Evolutionary conservation across 139 green algal genomes (phyloP).

Genomic region (Volvox reticuliferus): DNA sequence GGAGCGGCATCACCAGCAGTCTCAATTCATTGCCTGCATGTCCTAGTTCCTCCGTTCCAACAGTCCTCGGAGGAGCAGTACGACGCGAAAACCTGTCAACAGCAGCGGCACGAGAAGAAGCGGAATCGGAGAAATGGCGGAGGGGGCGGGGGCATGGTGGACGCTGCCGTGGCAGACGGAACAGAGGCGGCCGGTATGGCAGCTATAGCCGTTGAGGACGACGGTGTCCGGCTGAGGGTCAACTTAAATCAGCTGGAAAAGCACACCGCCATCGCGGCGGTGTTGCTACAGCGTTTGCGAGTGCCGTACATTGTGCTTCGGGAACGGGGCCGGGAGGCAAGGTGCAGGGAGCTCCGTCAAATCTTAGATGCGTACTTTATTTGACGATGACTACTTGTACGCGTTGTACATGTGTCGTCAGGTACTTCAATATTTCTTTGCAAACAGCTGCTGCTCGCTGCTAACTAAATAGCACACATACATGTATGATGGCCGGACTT

Average conservation of each 20-base stretch:
- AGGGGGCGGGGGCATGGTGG: background rate
- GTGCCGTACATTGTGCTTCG: conserved; percentile 9
- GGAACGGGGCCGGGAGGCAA: background rate
- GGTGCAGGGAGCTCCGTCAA: background rate
- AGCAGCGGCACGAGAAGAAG: background rate
- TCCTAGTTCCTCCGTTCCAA: conserved; percentile 11
- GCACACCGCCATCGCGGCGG: background rate
- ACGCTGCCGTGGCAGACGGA: background rate
- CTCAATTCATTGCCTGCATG: background rate
- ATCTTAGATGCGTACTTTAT: background rate
- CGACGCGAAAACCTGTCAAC: background rate
- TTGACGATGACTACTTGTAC: too few species aligned
- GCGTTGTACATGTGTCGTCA: too few species aligned
- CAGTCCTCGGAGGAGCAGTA: background rate
- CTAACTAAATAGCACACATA: too few species aligned
- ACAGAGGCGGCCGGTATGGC: background rate
- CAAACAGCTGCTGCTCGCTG: too few species aligned
- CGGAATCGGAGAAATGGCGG: background rate
- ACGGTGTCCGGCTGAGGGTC: background rate
- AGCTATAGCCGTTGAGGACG: conserved; percentile 5
- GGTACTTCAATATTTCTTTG: too few species aligned
- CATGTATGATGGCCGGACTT: too few species aligned
- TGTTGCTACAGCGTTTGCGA: background rate
- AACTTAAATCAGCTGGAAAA: background rate
- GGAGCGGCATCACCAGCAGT: background rate